Conservation (phyloP, 306 rosid genomes). For the Corylus heterophylla region DNA sequence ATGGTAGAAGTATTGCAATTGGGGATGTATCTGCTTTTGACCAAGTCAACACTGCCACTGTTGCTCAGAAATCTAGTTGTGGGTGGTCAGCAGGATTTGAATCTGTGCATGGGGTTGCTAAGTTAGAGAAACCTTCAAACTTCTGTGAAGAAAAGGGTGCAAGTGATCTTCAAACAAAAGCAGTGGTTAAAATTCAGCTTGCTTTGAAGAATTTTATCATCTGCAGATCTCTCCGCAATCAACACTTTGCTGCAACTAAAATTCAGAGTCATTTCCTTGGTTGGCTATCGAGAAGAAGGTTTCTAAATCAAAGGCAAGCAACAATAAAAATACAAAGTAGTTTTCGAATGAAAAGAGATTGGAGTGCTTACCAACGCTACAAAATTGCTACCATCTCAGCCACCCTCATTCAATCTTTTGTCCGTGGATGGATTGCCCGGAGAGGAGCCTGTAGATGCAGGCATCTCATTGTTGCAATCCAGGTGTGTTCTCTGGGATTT, state of each 20-base stretch:
- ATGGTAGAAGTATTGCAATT: conserved; percentile 20
- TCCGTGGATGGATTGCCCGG: conserved; percentile 64
- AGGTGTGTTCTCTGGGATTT: conserved; percentile 49
- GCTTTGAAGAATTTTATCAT: conserved; percentile 47
- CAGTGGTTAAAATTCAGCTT: conserved; percentile 52
- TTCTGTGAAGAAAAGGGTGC: conserved; percentile 24
- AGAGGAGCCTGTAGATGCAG: conserved; percentile 45
- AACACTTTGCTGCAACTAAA: conserved; percentile 52
- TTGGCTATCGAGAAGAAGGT: conserved; percentile 61
- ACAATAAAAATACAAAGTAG: conserved; percentile 55
- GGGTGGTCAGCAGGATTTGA: conserved; percentile 51
- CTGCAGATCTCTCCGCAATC: conserved; percentile 32
- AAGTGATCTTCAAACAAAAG: conserved; percentile 38
- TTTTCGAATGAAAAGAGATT: conserved; percentile 67
- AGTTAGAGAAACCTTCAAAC: conserved; percentile 31
- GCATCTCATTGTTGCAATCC: conserved; percentile 60
- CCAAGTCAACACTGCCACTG: conserved; percentile 44
- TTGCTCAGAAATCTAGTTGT: conserved; percentile 55
- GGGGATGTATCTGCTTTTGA: conserved; percentile 17
- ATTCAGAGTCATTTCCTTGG: conserved; percentile 62
- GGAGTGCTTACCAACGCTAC: conserved; percentile 48
- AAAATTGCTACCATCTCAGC: conserved; percentile 49
- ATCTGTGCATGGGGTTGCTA: conserved; percentile 34
- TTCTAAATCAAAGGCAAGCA: conserved; percentile 53
- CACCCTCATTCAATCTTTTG: conserved; percentile 62